A percentile compares a stretch with the other conserved stretches of the same genome.
phyloP scores from a whole-genome alignment of 495 filamentous ascomycete species.

The Monascus purpureus region DNA sequence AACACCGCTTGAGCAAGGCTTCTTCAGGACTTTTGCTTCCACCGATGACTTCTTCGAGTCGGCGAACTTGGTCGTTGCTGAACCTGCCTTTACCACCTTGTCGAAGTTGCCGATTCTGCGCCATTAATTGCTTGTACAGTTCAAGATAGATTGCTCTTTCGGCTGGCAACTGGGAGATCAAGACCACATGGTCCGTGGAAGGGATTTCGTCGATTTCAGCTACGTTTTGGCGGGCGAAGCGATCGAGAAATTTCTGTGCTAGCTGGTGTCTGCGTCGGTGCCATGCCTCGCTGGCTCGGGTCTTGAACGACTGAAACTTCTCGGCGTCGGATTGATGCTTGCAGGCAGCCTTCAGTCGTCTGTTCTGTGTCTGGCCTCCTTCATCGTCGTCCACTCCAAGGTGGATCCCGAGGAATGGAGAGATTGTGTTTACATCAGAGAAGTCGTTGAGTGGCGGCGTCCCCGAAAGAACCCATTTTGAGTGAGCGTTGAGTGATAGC shows the following conservation, averaged over 20 bases:
- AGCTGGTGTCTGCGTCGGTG: conserved; percentile 30
- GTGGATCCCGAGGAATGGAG: conserved; percentile 38
- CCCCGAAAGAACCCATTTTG: conserved; percentile 55
- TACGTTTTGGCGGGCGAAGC: conserved; percentile 38
- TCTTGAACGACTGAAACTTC: conserved; percentile 29
- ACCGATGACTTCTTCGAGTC: conserved; percentile 29
- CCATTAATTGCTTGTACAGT: conserved; percentile 28
- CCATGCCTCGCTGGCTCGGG: conserved; percentile 34
- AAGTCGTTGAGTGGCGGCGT: conserved; percentile 47
- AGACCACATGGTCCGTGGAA: conserved; percentile 18
- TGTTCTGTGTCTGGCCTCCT: conserved; percentile 17
- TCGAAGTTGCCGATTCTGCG: conserved; percentile 26
- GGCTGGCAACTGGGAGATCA: conserved; percentile 21
- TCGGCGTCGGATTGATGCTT: conserved; percentile 26
- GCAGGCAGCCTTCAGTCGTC: conserved; percentile 11
- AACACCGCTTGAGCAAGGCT: conserved; percentile 34
- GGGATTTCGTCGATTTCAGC: conserved; percentile 33
- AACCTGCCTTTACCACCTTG: conserved; percentile 15
- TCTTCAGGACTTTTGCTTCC: conserved; percentile 27
- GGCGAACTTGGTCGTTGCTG: conserved; percentile 21
- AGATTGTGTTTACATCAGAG: conserved; percentile 44
- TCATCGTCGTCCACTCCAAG: conserved; percentile 39
- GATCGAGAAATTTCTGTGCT: conserved; percentile 39
- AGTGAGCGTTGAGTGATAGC: conserved; percentile 25
- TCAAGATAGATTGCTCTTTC: conserved; percentile 34